These are phyloP conservation scores for Fraxinus greggii DNA, from an alignment of 305 asterid species.

Conservation along the genomic window DNA sequence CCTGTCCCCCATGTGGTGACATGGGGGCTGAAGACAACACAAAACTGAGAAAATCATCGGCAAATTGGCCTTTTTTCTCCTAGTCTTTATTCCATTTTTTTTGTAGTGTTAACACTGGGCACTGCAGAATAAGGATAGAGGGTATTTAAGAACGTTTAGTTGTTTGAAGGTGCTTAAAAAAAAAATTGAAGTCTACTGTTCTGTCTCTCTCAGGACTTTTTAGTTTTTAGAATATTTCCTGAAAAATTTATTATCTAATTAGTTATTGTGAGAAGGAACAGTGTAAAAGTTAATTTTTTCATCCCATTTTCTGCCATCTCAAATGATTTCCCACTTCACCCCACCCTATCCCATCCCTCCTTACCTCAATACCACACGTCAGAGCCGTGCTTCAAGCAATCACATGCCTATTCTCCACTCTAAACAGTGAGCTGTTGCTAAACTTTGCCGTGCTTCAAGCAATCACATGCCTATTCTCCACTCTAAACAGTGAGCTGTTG, in stretches of 20 bases:
- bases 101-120: neutral
- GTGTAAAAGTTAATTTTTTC: neutral
- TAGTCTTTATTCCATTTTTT: neutral
- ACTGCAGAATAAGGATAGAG: neutral
- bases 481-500: neutral
- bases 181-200: neutral
- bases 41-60: neutral
- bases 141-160: neutral
- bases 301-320: neutral
- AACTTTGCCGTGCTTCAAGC: neutral
- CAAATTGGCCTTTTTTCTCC: neutral
- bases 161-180: neutral
- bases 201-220: neutral
- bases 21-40: neutral
- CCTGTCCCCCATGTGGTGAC: neutral
- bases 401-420: neutral
- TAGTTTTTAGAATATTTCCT: neutral
- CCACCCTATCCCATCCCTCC: neutral
- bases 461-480: neutral
- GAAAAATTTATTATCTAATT: neutral
- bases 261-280: neutral
- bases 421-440: neutral
- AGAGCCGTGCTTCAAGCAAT: neutral
- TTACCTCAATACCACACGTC: neutral
- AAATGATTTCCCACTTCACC: neutral